Evolutionary conservation across 495 filamentous ascomycete genomes (phyloP).

Genomic region (Thermochaetoides thermophila): DNA sequence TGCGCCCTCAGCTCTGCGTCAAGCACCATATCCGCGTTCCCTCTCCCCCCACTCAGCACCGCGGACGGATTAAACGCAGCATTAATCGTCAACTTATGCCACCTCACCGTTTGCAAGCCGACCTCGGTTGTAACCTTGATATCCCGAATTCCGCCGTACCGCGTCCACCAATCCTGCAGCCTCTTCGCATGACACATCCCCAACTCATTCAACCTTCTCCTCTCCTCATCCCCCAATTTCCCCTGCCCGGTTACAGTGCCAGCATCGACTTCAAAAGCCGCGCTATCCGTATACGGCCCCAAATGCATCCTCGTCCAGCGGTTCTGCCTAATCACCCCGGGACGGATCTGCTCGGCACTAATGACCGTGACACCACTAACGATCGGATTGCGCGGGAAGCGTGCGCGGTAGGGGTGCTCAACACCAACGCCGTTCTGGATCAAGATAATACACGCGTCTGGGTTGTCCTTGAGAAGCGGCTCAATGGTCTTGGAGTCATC

Average conservation of each 20-base stretch:
- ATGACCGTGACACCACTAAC: conserved; percentile 47
- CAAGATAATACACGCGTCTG: conserved; percentile 39
- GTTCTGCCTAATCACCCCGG: conserved; percentile 41
- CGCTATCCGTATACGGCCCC: conserved; percentile 34
- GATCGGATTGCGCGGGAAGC: conserved; percentile 40
- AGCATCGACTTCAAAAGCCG: conserved; percentile 10
- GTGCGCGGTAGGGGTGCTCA: conserved; percentile 43
- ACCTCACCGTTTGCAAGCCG: conserved; percentile 41
- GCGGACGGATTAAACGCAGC: conserved; percentile 48
- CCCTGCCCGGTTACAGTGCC: too few species aligned
- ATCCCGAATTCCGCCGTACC: conserved; percentile 37
- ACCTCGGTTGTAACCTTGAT: conserved; percentile 32
- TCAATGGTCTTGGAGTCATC: conserved; percentile 34
- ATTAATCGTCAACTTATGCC: conserved; percentile 54
- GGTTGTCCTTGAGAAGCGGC: conserved; percentile 34
- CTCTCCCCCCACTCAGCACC: conserved; percentile 38
- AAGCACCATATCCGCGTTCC: conserved; percentile 39
- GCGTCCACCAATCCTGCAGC: conserved; percentile 24
- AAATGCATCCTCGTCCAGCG: conserved; percentile 45
- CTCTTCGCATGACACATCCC: conserved; percentile 13
- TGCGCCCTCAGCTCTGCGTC: conserved; percentile 36
- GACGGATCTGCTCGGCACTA: conserved; percentile 34
- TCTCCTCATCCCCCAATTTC: neutral
- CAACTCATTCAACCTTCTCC: conserved; percentile 12
- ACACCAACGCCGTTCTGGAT: conserved; percentile 62